Percentiles rank a stretch among this genome's conserved stretches.
phyloP scores from a whole-genome alignment of 2,329 filamentous ascomycete species.

The Elsinoe australis region DNA sequence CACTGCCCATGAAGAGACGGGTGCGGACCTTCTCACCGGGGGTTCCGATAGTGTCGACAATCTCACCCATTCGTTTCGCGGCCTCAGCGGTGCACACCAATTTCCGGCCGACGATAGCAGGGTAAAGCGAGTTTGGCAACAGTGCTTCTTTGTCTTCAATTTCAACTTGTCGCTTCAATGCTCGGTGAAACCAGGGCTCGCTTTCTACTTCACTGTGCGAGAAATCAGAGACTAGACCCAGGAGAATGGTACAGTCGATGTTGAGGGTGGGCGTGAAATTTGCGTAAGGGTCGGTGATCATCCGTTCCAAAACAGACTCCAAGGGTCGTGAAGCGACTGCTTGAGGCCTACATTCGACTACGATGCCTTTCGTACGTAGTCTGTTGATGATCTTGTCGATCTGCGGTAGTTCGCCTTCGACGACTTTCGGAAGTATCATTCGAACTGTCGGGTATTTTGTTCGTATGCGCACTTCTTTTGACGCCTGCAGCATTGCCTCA shows the following conservation, averaged over 20 bases:
- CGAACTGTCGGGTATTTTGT: slow-evolving; percentile 54
- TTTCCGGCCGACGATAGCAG: slow-evolving; percentile 47
- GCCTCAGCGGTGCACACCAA: slow-evolving; percentile 63
- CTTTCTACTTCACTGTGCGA: slow-evolving; percentile 49
- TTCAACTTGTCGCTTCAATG: slow-evolving; percentile 57
- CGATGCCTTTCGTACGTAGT: slow-evolving; percentile 46
- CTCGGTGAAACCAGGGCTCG: slow-evolving; percentile 49
- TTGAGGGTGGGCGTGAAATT: slow-evolving; percentile 43
- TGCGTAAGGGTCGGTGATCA: slow-evolving; percentile 35
- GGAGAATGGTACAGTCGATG: slow-evolving; percentile 61
- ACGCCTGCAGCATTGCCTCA: slow-evolving; percentile 50
- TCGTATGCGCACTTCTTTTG: slow-evolving; percentile 48
- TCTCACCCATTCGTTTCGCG: slow-evolving; percentile 57
- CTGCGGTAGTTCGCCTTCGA: slow-evolving; percentile 42
- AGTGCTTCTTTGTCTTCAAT: slow-evolving; percentile 56
- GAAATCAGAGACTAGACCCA: slow-evolving; percentile 66
- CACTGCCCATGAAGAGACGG: slow-evolving; percentile 46
- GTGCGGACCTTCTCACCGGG: slow-evolving; percentile 53
- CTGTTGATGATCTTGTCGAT: slow-evolving; percentile 51
- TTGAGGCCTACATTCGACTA: slow-evolving; percentile 29
- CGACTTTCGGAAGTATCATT: slow-evolving; percentile 55
- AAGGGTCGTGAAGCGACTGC: slow-evolving; percentile 21
- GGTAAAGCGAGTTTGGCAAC: slow-evolving; percentile 54
- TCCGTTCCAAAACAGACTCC: slow-evolving; percentile 24
- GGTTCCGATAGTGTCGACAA: slow-evolving; percentile 57